Evolutionary conservation across 768 basidiomycete genomes (phyloP), one percentile per base, ranked within the genome.

Genomic region (Amanita brunnescens): DNA sequence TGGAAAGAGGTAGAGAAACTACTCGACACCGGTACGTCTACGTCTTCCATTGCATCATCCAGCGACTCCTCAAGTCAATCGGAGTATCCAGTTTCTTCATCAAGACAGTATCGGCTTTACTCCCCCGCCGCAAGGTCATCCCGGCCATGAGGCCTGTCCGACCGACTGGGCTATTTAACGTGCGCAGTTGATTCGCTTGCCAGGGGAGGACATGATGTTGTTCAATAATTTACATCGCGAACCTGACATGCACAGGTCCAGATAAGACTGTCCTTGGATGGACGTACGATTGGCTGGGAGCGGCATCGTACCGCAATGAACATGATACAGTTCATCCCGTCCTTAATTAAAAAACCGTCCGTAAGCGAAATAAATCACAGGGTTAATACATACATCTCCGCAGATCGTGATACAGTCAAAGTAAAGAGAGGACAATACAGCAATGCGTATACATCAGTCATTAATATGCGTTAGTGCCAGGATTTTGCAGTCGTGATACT

Each of bases 61-160:
- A n/a, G n/a, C n/a, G n/a, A n/a, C n/a, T n/a, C n/a, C n/a, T 30
- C 26, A 74, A 68, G 57, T 59, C 64, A 1, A 73, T 77, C 51
- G 79, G 80, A 6, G 77, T 83, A 16, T 77, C 76, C 37, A 81
- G 81, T 62, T 79, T 79, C 57, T 76, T 73, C 9, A 67, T 77
- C 52, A 74, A 74, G 59, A 73, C 67, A 2, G 57, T 68, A 13
- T 57, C 49, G 5, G 45, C 67, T 33, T 66, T 82, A 5, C 62
- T 77, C 26, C 64, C 72, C 35, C 67, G 70, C 16, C 73, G 70
- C 54, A 74, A 66, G 21, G 58, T 80, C 47, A 58, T 74, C 12
- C 78, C 80, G 5, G 77, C 71, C 7, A 68, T 71, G 9, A 83
- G 83, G 60, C 79, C 81, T 60, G 75, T 78, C 18, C 71, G 75